These are phyloP conservation scores for Hypsizygus marmoreus DNA, from an alignment of 768 basidiomycete species.

Conservation along the genomic window DNA sequence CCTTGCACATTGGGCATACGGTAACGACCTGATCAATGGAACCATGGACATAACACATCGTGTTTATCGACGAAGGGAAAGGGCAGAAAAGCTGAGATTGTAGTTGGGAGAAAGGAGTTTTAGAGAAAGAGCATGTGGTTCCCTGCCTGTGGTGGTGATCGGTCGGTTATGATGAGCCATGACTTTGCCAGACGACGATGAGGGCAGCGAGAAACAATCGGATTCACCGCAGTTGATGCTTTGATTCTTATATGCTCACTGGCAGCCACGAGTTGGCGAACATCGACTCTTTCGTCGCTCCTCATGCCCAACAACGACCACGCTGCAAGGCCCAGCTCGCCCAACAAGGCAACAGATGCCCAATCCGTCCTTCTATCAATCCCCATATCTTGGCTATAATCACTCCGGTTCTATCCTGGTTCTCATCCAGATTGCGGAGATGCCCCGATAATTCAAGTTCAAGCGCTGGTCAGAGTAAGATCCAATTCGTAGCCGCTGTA, in stretches of 20 bases:
- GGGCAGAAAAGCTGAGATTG: slow-evolving; percentile 41
- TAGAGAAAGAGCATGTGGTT: slow-evolving; percentile 34
- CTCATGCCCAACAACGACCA: slow-evolving; percentile 27
- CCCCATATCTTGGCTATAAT: slow-evolving; percentile 13
- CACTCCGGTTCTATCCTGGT: slow-evolving; percentile 6
- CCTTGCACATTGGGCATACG: slow-evolving; percentile 84
- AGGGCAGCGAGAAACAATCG: slow-evolving; percentile 1
- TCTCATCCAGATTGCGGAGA: too few species aligned
- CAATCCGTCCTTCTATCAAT: slow-evolving; percentile 5
- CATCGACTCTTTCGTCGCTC: slow-evolving; percentile 21
- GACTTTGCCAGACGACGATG: slow-evolving; percentile 19
- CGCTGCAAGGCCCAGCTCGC: slow-evolving; percentile 23
- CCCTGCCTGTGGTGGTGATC: slow-evolving; percentile 33
- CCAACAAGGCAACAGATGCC: slow-evolving; percentile 20
- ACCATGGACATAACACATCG: slow-evolving; percentile 77
- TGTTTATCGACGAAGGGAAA: slow-evolving; percentile 32
- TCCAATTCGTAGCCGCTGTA: slow-evolving; percentile 17
- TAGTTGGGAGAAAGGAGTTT: slow-evolving; percentile 29
- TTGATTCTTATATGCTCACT: slow-evolving; percentile 19
- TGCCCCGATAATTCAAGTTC: slow-evolving; percentile 16
- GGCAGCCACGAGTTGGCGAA: slow-evolving; percentile 19
- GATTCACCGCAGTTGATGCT: neutral
- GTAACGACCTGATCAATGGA: slow-evolving; percentile 68
- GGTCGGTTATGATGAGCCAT: slow-evolving; percentile 27
- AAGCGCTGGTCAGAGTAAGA: too few species aligned